These are phyloP conservation scores for Thozetella sp. DNA, from an alignment of 495 filamentous ascomycete genomes.

Conservation along the genomic window DNA sequence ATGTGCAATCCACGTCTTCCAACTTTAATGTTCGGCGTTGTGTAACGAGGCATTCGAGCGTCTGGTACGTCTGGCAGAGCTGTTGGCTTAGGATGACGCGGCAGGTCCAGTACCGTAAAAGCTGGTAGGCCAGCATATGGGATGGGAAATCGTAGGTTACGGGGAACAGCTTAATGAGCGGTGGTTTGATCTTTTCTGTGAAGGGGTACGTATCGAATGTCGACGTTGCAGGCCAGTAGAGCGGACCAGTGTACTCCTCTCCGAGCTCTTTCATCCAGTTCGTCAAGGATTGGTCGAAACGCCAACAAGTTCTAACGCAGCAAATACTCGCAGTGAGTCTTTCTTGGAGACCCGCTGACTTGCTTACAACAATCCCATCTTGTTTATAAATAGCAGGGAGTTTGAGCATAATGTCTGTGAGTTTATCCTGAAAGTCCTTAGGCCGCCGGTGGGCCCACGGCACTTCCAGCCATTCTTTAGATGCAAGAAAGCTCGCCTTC, in stretches of 20 bases:
- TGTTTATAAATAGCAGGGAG: slow-evolving; percentile 1
- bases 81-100: not conserved
- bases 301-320: not conserved
- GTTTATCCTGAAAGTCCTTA: not conserved
- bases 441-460: not conserved
- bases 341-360: not conserved
- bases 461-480: slow-evolving; percentile 1
- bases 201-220: not conserved
- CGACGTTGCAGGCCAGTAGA: not conserved
- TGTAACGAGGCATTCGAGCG: not conserved
- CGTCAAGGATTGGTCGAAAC: slow-evolving; percentile 2
- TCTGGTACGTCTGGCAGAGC: slow-evolving; percentile 1
- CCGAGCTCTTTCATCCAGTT: not conserved
- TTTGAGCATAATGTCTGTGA: not conserved
- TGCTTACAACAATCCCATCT: not conserved
- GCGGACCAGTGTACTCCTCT: not conserved
- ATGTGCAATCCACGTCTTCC: not conserved
- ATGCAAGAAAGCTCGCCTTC: not conserved
- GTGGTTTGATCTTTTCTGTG: not conserved
- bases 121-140: slow-evolving; percentile 1
- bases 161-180: not conserved
- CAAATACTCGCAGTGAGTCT: not conserved
- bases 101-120: slow-evolving; percentile 2
- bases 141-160: slow-evolving; percentile 3
- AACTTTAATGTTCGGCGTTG: not conserved